A percentile compares a stretch with the other conserved stretches of the same genome.
phyloP scores from a whole-genome alignment of 495 filamentous ascomycete species.

The Hyphodiscus hymeniophilus region DNA sequence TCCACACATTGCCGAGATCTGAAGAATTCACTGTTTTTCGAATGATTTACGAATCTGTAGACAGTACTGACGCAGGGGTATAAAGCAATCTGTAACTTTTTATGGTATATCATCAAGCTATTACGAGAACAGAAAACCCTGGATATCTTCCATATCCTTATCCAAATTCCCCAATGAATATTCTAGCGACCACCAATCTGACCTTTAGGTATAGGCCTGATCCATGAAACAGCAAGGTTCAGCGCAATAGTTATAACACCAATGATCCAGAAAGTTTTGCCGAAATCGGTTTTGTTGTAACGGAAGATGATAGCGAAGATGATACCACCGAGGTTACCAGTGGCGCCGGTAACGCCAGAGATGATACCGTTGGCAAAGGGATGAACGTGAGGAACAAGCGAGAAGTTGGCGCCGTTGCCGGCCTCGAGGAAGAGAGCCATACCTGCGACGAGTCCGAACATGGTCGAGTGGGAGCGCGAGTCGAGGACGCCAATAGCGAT shows the following conservation, averaged over 20 bases:
- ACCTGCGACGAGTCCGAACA: conserved; percentile 67
- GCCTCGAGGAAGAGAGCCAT: conserved; percentile 79
- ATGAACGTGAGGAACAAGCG: conserved; percentile 77
- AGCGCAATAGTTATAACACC: conserved; percentile 65
- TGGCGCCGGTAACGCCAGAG: conserved; percentile 66
- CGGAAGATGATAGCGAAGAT: conserved; percentile 82
- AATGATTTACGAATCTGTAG: too few relatives aligned
- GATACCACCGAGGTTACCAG: conserved; percentile 79
- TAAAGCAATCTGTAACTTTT: too few relatives aligned
- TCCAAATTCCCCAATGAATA: too few relatives aligned
- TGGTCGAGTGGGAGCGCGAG: conserved; percentile 47
- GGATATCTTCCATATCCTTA: too few relatives aligned
- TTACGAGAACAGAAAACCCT: too few relatives aligned
- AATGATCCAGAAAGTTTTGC: conserved; percentile 69
- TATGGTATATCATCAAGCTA: too few relatives aligned
- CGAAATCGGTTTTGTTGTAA: conserved; percentile 60
- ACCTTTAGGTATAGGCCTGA: conserved; percentile 59
- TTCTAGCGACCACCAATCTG: conserved; percentile 53
- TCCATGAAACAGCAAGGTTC: conserved; percentile 63
- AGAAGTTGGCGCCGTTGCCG: conserved; percentile 79
- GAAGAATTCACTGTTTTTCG: too few relatives aligned
- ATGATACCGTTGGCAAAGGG: conserved; percentile 55
- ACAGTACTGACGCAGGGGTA: too few relatives aligned
- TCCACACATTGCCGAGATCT: too few relatives aligned
- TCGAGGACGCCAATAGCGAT: conserved; percentile 64